These are phyloP conservation scores for Sporisorium reilianum DNA, from an alignment of 1,284 basidiomycete genomes.

Conservation along the genomic window DNA sequence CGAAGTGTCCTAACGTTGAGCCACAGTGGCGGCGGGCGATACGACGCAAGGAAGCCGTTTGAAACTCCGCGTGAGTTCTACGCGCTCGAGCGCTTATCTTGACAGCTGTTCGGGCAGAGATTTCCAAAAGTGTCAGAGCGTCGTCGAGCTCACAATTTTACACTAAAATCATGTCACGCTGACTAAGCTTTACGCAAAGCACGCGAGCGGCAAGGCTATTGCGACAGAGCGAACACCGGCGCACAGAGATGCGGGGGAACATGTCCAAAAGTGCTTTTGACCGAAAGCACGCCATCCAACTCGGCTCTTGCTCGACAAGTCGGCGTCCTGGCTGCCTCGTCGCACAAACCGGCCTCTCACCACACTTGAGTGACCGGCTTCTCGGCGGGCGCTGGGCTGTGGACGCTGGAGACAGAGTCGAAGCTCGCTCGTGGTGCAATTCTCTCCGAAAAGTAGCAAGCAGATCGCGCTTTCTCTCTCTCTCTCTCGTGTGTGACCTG, in stretches of 20 bases:
- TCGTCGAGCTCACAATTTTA: no score
- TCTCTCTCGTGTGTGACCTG: background rate
- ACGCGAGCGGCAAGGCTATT: conserved; percentile 13
- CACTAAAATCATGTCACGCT: no score
- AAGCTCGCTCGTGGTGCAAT: conserved; percentile 2
- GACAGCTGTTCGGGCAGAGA: conserved; percentile 8
- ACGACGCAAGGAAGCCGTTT: background rate
- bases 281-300: conserved; percentile 30
- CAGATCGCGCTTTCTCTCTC: background rate
- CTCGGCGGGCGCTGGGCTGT: background rate
- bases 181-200: conserved; percentile 18
- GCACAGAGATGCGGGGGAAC: conserved; percentile 12
- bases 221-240: conserved; percentile 7
- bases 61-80: background rate
- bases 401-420: background rate
- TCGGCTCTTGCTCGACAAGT: conserved; percentile 15
- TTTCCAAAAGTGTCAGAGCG: background rate
- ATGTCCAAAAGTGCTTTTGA: conserved; percentile 29
- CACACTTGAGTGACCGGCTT: no score
- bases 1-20: background rate
- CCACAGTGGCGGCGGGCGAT: background rate
- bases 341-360: background rate
- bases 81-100: conserved; percentile 9
- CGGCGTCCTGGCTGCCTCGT: background rate
- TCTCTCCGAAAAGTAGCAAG: background rate